Evolutionary conservation across 2,329 filamentous ascomycete species (phyloP).

Genomic region (Pseudomassariella vexata): DNA sequence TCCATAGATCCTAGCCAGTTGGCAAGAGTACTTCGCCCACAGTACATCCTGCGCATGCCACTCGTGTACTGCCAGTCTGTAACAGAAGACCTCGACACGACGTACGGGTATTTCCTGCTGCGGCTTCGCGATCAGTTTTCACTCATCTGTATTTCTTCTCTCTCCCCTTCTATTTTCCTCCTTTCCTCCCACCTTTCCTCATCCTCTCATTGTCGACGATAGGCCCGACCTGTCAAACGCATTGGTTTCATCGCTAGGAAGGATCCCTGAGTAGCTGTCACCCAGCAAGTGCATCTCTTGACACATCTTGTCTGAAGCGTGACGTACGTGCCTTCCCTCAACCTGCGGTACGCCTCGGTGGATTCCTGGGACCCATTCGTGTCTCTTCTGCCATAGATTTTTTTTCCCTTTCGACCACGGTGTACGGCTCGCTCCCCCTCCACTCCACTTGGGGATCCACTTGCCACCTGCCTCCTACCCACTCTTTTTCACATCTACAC

Average conservation of each 20-base stretch:
- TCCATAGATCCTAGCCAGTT: no score
- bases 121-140: neutral
- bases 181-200: constrained; percentile 12
- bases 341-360: no score
- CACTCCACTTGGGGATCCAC: constrained; percentile 1
- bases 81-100: no score
- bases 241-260: constrained; percentile 8
- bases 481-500: neutral
- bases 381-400: neutral
- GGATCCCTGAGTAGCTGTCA: constrained; percentile 7
- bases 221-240: constrained; percentile 8
- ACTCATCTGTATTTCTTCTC: constrained; percentile 16
- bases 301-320: constrained; percentile 8
- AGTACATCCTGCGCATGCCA: no score
- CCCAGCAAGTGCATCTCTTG: constrained; percentile 6
- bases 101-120: constrained; percentile 1
- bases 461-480: constrained; percentile 7
- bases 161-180: constrained; percentile 6
- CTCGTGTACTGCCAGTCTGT: no score
- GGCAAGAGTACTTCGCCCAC: no score
- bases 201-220: constrained; percentile 3
- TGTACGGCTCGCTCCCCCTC: neutral
- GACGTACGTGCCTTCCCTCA: constrained; percentile 10
- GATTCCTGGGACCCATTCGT: neutral
- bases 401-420: no score